Evolutionary conservation across 495 filamentous ascomycete genomes (phyloP).

Genomic region (Rostrohypoxylon terebratum): DNA sequence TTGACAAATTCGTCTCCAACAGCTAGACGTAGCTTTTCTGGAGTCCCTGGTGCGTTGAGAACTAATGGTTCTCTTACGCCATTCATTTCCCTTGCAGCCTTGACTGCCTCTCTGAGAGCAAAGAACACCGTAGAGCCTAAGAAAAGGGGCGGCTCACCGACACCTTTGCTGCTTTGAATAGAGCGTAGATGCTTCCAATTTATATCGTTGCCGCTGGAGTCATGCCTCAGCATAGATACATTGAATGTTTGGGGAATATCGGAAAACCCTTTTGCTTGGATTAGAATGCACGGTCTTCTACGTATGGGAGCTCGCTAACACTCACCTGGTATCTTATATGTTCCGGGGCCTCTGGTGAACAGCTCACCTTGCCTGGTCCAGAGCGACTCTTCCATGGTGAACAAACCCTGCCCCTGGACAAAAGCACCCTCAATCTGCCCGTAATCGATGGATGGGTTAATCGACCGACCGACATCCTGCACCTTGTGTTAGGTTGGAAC

Average conservation of each 20-base stretch:
- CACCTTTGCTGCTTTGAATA: constrained; percentile 79
- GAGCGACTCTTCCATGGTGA: constrained; percentile 85
- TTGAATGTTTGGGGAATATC: constrained; percentile 90
- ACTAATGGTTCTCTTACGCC: constrained; percentile 62
- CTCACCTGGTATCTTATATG: constrained; percentile 79
- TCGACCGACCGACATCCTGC: constrained; percentile 77
- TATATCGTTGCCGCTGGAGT: constrained; percentile 69
- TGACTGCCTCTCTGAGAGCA: constrained; percentile 77
- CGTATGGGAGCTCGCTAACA: constrained; percentile 50
- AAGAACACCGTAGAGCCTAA: constrained; percentile 87
- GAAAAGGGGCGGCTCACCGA: constrained; percentile 86
- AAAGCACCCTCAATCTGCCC: constrained; percentile 92
- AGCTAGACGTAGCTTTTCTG: constrained; percentile 77
- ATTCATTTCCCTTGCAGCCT: constrained; percentile 71
- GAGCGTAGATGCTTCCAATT: constrained; percentile 86
- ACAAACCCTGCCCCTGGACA: constrained; percentile 85
- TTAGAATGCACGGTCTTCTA: constrained; percentile 4
- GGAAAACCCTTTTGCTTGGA: constrained; percentile 63
- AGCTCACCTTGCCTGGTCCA: constrained; percentile 83
- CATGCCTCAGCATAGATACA: constrained; percentile 71
- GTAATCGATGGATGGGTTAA: constrained; percentile 90
- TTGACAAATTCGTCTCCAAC: constrained; percentile 81
- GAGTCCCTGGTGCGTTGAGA: constrained; percentile 73
- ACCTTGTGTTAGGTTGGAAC: not conserved
- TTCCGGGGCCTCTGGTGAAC: constrained; percentile 78